A percentile compares a stretch with the other conserved stretches of the same genome.
phyloP scores from a whole-genome alignment of 805 yeast genomes.

The Kuraishia cidri region DNA sequence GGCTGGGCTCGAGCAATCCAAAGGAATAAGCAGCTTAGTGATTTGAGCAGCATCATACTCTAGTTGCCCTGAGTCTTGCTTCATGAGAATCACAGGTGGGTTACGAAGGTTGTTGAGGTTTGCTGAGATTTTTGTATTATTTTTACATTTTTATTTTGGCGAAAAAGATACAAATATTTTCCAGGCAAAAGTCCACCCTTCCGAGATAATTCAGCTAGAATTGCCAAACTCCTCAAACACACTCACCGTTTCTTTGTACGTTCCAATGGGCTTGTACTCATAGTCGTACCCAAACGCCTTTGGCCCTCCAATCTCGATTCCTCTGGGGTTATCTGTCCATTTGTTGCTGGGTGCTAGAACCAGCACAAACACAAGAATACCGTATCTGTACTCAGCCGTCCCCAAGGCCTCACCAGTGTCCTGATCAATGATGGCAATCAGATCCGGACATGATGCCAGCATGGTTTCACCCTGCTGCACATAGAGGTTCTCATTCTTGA shows the following conservation, averaged over 20 bases:
- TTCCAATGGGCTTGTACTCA: conserved; percentile 20
- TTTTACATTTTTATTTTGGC: no score
- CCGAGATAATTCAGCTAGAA: no score
- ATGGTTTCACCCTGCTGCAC: conserved; percentile 21
- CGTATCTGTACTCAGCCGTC: conserved; percentile 37
- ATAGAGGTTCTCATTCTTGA: conserved; percentile 37
- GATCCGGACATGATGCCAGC: conserved; percentile 31
- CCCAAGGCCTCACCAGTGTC: conserved; percentile 38
- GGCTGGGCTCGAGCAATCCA: no score
- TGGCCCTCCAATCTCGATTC: conserved; percentile 32
- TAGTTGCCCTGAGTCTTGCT: no score
- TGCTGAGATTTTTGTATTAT: no score
- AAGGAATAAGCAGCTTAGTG: no score
- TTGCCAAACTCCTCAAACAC: conserved; percentile 2
- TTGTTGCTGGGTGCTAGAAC: conserved; percentile 25
- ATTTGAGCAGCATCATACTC: no score
- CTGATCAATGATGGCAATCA: conserved; percentile 30
- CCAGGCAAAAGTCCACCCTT: no score
- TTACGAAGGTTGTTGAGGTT: no score
- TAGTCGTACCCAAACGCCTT: conserved; percentile 24
- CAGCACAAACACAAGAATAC: conserved; percentile 31
- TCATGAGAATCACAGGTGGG: no score
- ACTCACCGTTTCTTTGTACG: background rate
- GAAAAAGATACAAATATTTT: no score
- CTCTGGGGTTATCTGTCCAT: conserved; percentile 26